Evolutionary conservation across 805 yeast species (phyloP), one percentile per base, ranked within the genome.

Genomic region (Ogataea pilisensis): DNA sequence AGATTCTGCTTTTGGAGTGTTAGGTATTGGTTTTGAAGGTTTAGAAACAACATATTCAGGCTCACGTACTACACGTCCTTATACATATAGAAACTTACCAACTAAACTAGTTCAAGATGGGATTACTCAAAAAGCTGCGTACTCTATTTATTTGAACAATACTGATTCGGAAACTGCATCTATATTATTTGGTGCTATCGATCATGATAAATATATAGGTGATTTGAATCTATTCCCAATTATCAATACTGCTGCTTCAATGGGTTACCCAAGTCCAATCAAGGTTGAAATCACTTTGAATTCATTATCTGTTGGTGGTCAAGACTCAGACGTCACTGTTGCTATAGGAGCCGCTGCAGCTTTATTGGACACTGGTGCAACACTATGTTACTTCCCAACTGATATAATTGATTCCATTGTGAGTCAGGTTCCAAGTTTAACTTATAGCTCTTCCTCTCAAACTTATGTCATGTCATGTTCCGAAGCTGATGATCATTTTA

Each of bases 131-230:
- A 70, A 72, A 37, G 68, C 69, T 30, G 75, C 75, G 1, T 85
- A 82, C 57, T 83, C 91, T 0, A 64, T 85, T 41, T 83, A 67
- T 52, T 67, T 85, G 58, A 73, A 79, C 49, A 61, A 63, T 3
- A 50, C 56, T 17, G 60, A 61, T 27, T 63, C 75, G 0, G 34
- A 52, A 4, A 45, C 65, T 1, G 90, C 88, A 5, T 61, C 70
- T n/a, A 66, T 84, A 17, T 58, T 84, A 36, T 85, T 85, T 65
- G 91, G 93, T 35, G 93, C 82, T 24, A 72, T 80, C 21, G 91
- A 84, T 53, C 75, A 72, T 44, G 70, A 76, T 29, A 82, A 82
- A 60, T 81, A 76, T 57, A 39, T 61, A 0, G 89, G 88, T 13
- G 46, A 57, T 24, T 57, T 81, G 28, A 58, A 67, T 25, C 61